Conservation (phyloP, 2,329 filamentous ascomycete genomes). For the Aschersonia sp. region DNA sequence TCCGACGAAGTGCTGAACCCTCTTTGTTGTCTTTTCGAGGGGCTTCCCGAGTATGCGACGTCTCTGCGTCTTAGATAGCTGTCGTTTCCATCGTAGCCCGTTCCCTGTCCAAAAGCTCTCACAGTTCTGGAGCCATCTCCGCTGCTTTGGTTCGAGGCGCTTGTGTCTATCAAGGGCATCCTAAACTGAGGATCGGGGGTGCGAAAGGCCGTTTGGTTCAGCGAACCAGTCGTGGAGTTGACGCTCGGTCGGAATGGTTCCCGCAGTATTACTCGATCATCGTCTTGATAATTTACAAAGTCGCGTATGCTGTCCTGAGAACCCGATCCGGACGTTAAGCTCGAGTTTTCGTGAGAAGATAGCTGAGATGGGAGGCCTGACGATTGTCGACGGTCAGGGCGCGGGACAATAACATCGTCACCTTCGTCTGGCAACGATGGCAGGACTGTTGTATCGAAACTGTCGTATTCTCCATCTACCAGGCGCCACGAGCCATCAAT, state of each 20-base stretch:
- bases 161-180: conserved; percentile 34
- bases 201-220: conserved; percentile 12
- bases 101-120: conserved; percentile 11
- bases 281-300: conserved; percentile 37
- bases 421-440: conserved; percentile 28
- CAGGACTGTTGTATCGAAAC: conserved; percentile 41
- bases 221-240: conserved; percentile 20
- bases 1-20: conserved; percentile 4
- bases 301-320: conserved; percentile 43
- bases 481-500: conserved; percentile 46
- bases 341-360: conserved; percentile 17
- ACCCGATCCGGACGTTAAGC: conserved; percentile 20
- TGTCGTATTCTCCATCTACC: conserved; percentile 46
- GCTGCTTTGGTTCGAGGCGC: conserved; percentile 20
- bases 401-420: conserved; percentile 17
- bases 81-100: conserved; percentile 10
- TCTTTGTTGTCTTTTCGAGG: conserved; percentile 10
- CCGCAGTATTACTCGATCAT: conserved; percentile 39
- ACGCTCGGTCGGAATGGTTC: conserved; percentile 42
- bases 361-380: conserved; percentile 30
- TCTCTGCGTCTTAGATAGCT: conserved; percentile 14
- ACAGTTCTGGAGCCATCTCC: conserved; percentile 14
- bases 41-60: conserved; percentile 8
- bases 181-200: conserved; percentile 36
- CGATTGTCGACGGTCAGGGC: conserved; percentile 23